These are phyloP conservation scores for Boletellus ananas DNA, from an alignment of 768 basidiomycete genomes.

Conservation along the genomic window DNA sequence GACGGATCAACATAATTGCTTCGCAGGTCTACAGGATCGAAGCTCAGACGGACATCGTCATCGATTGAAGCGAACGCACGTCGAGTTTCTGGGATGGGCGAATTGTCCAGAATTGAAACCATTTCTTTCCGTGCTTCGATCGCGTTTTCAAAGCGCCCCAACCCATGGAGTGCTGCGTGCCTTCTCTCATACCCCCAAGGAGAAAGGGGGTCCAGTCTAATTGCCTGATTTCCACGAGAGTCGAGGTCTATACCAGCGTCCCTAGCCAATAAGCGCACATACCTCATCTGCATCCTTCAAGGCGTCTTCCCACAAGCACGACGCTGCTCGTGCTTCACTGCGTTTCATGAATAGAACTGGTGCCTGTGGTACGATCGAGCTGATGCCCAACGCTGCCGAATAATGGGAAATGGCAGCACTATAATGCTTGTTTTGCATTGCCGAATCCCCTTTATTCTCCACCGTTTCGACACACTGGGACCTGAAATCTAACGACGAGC, in stretches of 20 bases:
- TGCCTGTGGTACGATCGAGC: neutral
- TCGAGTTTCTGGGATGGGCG: conserved; percentile 6
- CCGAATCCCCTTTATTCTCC: conserved; percentile 10
- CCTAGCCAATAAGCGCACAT: neutral
- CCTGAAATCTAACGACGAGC: conserved; percentile 3
- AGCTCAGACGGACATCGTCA: neutral
- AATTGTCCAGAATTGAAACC: conserved; percentile 10
- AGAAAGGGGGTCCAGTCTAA: conserved; percentile 6
- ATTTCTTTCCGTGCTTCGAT: conserved; percentile 5
- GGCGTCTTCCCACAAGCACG: conserved; percentile 7
- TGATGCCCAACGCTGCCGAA: conserved; percentile 7
- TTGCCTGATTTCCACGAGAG: conserved; percentile 3
- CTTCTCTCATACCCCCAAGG: conserved; percentile 15
- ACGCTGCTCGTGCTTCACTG: conserved; percentile 5
- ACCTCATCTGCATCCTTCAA: conserved; percentile 20
- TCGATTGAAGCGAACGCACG: conserved; percentile 1
- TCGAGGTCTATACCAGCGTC: neutral
- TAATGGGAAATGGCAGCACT: conserved; percentile 5
- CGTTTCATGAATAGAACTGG: conserved; percentile 11
- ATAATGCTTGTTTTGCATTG: conserved; percentile 2
- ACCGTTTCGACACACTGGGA: conserved; percentile 1
- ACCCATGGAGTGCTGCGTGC: conserved; percentile 9
- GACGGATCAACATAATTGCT: conserved; percentile 11
- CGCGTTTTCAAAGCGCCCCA: conserved; percentile 12
- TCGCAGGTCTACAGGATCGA: conserved; percentile 4